Evolutionary conservation across 164 flowering plant species (phyloP), one percentile per base, ranked within the genome.

Genomic region (Paratinospora sagittata): DNA sequence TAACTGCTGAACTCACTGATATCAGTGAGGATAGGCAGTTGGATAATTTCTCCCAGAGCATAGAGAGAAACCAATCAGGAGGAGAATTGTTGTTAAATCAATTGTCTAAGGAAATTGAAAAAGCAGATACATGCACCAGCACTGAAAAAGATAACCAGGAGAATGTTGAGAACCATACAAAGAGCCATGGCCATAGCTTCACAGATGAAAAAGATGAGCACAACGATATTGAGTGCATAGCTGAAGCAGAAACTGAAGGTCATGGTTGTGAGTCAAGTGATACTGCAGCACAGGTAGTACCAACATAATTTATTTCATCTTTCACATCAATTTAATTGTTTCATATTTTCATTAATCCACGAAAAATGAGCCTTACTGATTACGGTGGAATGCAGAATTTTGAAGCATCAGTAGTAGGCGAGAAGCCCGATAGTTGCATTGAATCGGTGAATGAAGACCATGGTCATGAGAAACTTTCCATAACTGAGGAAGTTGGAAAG

Each of bases 211-310:
- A 14, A 45, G n/a, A 19, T 19, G 58, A 24, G 8, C 0, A 17
- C 21, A 26, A 1, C 43, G 71, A 37, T n/a, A 71, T 43, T 30
- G 72, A 72, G 39, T 37, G 66, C 26, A 70, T 19, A 30, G n/a
- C 37, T 52, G 75, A 58, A 49, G 12, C 60, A 21, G 49, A 55
- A 55, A 26, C 47, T 34, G 34, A 14, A 66, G 67, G 27, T 27
- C 60, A 43, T 5, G 27, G 26, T 26, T 52, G 65, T 6, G 45
- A 33, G 30, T 52, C 4, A 11, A 63, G 47, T 16, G 33, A 19
- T 11, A 26, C n/a, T 67, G 60, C 55, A 27, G 69, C 24, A 65
- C 70, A 77, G 80, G 82, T 80, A 2, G 70, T 73, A 30, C 34
- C 34, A 30, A 30, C 34, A 30, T 30, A 30, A 45, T 23, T 34